Percentiles rank a stretch among this genome's conserved stretches.
These are phyloP conservation scores for Pyricularia sp. DNA, from an alignment of 2,329 filamentous ascomycete species.

Conservation along the genomic window DNA sequence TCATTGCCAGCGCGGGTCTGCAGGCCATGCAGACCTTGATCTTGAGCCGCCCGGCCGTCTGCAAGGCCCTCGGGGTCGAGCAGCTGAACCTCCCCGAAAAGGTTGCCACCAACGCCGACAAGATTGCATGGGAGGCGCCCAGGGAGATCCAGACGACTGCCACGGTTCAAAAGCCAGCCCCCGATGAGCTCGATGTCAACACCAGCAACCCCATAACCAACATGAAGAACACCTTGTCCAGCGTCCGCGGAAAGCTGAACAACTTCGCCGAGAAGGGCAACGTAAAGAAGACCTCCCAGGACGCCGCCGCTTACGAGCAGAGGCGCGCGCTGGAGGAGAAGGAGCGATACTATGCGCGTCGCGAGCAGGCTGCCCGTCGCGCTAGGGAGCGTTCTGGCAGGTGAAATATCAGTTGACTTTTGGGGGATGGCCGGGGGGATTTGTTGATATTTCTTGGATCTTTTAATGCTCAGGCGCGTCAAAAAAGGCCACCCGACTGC, in stretches of 20 bases:
- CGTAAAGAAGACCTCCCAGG: background rate
- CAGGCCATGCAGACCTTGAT: conserved; percentile 29
- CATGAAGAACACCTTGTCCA: conserved; percentile 1
- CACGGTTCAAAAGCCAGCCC: background rate
- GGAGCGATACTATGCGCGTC: conserved; percentile 1
- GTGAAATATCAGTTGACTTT: background rate
- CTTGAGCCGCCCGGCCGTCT: conserved; percentile 26
- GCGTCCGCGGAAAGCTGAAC: background rate
- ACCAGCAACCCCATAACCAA: conserved; percentile 1
- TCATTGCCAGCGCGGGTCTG: conserved; percentile 29
- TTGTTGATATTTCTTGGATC: background rate
- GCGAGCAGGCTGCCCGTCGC: background rate
- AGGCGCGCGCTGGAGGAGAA: conserved; percentile 1
- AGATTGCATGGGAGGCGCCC: conserved; percentile 17
- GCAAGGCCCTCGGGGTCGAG: conserved; percentile 23
- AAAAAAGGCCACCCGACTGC: background rate
- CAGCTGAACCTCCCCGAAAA: conserved; percentile 11
- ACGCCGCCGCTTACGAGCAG: background rate
- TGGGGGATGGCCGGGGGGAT: too few species aligned
- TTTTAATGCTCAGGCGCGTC: background rate
- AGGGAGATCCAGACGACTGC: conserved; percentile 15
- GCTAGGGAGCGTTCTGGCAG: background rate
- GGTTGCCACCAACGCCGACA: background rate
- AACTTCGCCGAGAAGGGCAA: background rate
- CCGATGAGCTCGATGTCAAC: background rate